These are phyloP conservation scores for Combretum micranthum DNA, from an alignment of 345 rosid species.

Conservation along the genomic window DNA sequence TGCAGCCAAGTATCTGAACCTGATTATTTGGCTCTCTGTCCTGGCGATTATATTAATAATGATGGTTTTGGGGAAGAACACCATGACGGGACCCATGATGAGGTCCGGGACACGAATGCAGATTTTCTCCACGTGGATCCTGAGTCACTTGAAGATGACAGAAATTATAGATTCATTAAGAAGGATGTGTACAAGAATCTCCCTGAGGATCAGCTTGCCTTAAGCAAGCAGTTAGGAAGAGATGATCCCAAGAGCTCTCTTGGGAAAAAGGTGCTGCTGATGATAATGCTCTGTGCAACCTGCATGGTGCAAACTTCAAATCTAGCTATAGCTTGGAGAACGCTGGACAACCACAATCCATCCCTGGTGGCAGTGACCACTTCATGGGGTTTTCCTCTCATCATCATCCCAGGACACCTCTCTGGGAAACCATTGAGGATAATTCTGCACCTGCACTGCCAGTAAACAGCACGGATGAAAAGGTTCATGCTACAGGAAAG, in stretches of 20 bases:
- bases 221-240: no score
- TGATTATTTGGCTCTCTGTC: background rate
- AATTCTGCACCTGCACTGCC: slow-evolving; percentile 30
- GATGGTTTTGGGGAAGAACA: slow-evolving; percentile 3
- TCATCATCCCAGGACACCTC: slow-evolving; percentile 18
- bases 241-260: background rate
- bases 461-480: no score
- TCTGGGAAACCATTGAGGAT: slow-evolving; percentile 37
- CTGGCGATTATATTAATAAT: no score
- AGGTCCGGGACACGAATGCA: background rate
- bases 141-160: background rate
- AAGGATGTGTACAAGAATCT: background rate
- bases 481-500: no score
- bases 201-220: background rate
- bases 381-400: slow-evolving; percentile 19
- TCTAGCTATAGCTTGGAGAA: background rate
- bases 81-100: background rate
- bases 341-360: background rate
- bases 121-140: slow-evolving; percentile 3
- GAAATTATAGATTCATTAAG: background rate
- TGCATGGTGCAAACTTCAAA: background rate
- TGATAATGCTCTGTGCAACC: background rate
- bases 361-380: background rate
- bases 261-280: background rate
- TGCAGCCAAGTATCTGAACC: background rate